Evolutionary conservation across 2,329 filamentous ascomycete genomes (phyloP).

Genomic region (Leptoxyphium fumago): DNA sequence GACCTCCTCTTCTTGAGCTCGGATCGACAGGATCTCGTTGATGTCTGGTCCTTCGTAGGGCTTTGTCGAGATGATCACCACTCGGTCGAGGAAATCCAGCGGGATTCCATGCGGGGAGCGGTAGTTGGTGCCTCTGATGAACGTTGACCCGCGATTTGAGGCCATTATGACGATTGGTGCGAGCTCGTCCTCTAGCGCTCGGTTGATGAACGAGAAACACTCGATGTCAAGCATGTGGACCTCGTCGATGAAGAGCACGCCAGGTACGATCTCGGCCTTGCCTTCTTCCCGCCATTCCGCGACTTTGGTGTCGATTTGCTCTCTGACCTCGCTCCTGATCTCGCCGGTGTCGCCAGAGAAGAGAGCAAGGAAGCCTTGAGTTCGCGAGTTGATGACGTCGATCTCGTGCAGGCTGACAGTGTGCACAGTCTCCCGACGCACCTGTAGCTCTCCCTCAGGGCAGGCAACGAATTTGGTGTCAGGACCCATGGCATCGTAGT

Average conservation of each 20-base stretch:
- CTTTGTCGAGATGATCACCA: constrained; percentile 91
- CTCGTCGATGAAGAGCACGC: constrained; percentile 95
- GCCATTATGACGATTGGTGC: constrained; percentile 99
- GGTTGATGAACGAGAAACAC: constrained; percentile 97
- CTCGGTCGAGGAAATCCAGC: constrained; percentile 87
- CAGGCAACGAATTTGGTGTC: constrained; percentile 98
- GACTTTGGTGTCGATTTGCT: constrained; percentile 98
- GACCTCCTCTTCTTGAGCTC: constrained; percentile 90
- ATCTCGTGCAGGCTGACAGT: constrained; percentile 97
- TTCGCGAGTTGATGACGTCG: constrained; percentile 96
- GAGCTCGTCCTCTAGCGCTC: constrained; percentile 84
- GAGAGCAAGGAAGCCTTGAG: constrained; percentile 92
- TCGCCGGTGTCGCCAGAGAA: constrained; percentile 98
- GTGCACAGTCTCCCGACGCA: constrained; percentile 91
- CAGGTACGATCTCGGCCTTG: constrained; percentile 94
- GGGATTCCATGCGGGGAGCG: constrained; percentile 85
- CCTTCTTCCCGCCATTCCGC: constrained; percentile 99
- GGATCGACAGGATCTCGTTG: constrained; percentile 79
- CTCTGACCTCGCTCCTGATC: constrained; percentile 89
- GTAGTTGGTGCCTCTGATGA: constrained; percentile 88
- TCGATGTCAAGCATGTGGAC: constrained; percentile 99
- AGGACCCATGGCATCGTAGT: constrained; percentile 98
- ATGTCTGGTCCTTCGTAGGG: constrained; percentile 73
- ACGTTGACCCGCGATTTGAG: constrained; percentile 82
- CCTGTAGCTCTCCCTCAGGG: constrained; percentile 92